These are phyloP conservation scores for Phyllosticta citrichinensis DNA, from an alignment of 2,329 filamentous ascomycete genomes.

Conservation along the genomic window DNA sequence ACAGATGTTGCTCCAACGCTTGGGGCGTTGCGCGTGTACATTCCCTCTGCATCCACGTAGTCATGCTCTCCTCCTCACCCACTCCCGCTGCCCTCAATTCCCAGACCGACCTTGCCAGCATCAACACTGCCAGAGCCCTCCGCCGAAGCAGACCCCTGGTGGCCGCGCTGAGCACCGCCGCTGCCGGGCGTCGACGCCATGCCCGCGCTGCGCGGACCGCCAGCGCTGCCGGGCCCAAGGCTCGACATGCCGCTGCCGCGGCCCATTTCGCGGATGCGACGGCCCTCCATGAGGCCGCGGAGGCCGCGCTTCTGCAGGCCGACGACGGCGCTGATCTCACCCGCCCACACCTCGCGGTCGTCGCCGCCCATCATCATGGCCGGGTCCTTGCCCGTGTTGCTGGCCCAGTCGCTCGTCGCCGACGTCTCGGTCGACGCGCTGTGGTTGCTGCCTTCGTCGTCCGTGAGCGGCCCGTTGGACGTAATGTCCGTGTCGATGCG, in stretches of 20 bases:
- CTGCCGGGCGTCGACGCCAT: neutral
- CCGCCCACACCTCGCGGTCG: conserved; percentile 63
- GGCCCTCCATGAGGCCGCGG: conserved; percentile 86
- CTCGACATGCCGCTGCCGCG: conserved; percentile 21
- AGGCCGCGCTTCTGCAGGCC: conserved; percentile 90
- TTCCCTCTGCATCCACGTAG: too few species aligned
- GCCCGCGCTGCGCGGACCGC: neutral
- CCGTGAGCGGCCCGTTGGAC: conserved; percentile 9
- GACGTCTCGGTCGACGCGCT: conserved; percentile 13
- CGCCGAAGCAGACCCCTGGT: neutral
- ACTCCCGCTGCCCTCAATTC: neutral
- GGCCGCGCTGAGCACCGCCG: too few species aligned
- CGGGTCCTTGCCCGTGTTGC: conserved; percentile 16
- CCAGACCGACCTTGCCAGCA: neutral
- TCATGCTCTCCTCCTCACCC: neutral
- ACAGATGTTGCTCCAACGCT: too few species aligned
- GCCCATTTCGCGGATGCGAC: conserved; percentile 68
- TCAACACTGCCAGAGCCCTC: neutral
- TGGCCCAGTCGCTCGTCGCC: conserved; percentile 25
- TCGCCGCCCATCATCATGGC: conserved; percentile 16
- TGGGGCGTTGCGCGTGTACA: too few species aligned
- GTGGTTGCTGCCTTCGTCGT: conserved; percentile 25
- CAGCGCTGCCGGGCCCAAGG: neutral
- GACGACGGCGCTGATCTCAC: conserved; percentile 79
- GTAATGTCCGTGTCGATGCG: conserved; percentile 42